These are phyloP conservation scores for Kalaharituber pfeilii DNA, from an alignment of 2,329 filamentous ascomycete genomes.

Conservation along the genomic window DNA sequence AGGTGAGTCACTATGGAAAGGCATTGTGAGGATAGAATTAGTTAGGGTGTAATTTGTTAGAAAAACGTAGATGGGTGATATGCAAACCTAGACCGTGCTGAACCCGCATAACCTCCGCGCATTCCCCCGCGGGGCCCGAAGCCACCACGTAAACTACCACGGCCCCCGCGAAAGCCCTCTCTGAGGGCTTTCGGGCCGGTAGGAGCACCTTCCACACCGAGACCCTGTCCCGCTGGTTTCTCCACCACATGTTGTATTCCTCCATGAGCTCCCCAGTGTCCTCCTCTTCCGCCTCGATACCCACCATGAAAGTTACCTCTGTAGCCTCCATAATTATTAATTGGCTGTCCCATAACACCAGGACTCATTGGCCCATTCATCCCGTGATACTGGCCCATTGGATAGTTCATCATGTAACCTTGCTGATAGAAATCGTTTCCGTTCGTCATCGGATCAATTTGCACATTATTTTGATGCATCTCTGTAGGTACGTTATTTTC, in stretches of 20 bases:
- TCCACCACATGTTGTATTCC: background rate
- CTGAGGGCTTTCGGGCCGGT: constrained; percentile 91
- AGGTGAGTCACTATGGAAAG: constrained; percentile 12
- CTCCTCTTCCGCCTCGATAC: background rate
- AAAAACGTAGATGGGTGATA: constrained; percentile 4
- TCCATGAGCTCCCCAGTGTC: background rate
- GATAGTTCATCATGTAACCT: background rate
- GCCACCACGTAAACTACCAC: constrained; percentile 4
- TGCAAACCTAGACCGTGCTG: constrained; percentile 17
- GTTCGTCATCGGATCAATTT: background rate
- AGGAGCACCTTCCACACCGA: constrained; percentile 52
- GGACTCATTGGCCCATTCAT: background rate
- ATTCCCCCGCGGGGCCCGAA: constrained; percentile 1
- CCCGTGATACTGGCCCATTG: background rate
- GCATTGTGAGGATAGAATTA: too few relatives aligned
- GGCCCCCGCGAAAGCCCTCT: constrained; percentile 37
- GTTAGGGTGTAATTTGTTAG: too few relatives aligned
- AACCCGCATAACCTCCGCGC: constrained; percentile 4
- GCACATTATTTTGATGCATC: background rate
- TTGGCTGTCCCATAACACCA: background rate
- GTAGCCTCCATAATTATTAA: background rate
- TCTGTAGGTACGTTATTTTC: background rate
- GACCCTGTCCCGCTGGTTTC: background rate
- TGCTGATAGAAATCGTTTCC: background rate
- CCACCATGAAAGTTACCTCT: background rate